Conservation (phyloP, 495 filamentous ascomycete genomes). For the Cairneyella variabilis region DNA sequence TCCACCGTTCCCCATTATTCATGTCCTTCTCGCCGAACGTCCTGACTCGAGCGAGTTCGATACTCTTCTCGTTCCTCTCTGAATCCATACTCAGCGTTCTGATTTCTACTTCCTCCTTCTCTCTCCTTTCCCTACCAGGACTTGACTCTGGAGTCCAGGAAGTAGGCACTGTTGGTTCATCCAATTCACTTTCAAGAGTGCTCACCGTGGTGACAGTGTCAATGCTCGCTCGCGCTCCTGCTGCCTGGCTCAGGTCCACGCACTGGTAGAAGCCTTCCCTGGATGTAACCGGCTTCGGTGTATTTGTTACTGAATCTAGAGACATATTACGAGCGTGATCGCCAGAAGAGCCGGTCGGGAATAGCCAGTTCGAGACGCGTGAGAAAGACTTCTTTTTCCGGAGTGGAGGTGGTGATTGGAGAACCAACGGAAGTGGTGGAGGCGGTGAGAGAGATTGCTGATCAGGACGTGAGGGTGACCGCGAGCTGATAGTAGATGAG, state of each 20-base stretch:
- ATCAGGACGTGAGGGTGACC: background rate
- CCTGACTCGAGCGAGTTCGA: slow-evolving; percentile 24
- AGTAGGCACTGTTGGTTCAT: slow-evolving; percentile 37
- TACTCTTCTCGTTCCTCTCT: slow-evolving; percentile 25
- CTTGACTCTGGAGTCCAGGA: slow-evolving; percentile 34
- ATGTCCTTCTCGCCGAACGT: slow-evolving; percentile 29
- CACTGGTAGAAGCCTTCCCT: slow-evolving; percentile 51
- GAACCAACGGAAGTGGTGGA: slow-evolving; percentile 47
- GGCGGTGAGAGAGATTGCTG: slow-evolving; percentile 30
- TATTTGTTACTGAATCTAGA: slow-evolving; percentile 44
- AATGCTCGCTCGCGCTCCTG: slow-evolving; percentile 28
- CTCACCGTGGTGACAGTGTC: slow-evolving; percentile 33
- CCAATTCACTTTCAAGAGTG: slow-evolving; percentile 28
- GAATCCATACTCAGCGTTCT: slow-evolving; percentile 17
- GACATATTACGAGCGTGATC: slow-evolving; percentile 34
- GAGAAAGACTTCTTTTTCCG: slow-evolving; percentile 57
- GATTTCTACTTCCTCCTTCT: slow-evolving; percentile 30
- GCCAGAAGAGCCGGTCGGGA: slow-evolving; percentile 31
- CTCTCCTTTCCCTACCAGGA: slow-evolving; percentile 30
- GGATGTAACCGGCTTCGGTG: slow-evolving; percentile 40
- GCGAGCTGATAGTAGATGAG: background rate
- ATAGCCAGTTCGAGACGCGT: slow-evolving; percentile 52
- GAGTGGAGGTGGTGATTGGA: slow-evolving; percentile 33
- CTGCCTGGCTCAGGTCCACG: slow-evolving; percentile 30
- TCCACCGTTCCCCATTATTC: slow-evolving; percentile 4